Conservation (phyloP, 2,329 filamentous ascomycete genomes). For the Colletotrichum tropicicola region DNA sequence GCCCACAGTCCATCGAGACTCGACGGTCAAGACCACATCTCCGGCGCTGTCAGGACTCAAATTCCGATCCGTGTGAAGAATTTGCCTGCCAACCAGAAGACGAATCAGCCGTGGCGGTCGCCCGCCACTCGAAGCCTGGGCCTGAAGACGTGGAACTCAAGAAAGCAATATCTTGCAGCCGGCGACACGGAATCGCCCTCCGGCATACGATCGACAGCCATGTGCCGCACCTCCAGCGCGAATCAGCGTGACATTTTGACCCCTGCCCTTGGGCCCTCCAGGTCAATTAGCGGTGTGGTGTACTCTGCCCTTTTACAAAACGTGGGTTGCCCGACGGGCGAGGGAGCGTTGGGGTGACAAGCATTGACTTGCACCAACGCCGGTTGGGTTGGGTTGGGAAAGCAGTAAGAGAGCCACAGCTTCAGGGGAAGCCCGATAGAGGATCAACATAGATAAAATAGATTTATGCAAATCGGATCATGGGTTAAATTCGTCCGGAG, state of each 20-base stretch:
- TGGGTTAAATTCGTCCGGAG: not conserved
- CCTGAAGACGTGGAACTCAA: slow-evolving; percentile 10
- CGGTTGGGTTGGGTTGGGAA: not conserved
- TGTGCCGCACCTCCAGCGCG: slow-evolving; percentile 11
- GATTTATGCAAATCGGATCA: not conserved
- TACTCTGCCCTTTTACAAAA: not conserved
- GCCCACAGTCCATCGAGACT: not conserved
- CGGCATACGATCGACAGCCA: slow-evolving; percentile 22
- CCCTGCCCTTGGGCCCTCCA: not conserved
- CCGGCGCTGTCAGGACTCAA: not conserved
- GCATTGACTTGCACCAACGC: not conserved
- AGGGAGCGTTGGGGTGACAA: not conserved
- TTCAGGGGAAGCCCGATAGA: not conserved
- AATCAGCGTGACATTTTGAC: not conserved
- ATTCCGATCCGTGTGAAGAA: slow-evolving; percentile 17
- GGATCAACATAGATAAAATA: not conserved
- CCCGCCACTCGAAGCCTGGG: slow-evolving; percentile 1
- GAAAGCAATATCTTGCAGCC: slow-evolving; percentile 24
- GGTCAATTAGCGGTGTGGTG: slow-evolving; percentile 13
- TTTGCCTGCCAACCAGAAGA: not conserved
- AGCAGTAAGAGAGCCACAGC: not conserved
- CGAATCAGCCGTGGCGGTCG: not conserved
- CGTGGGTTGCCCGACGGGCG: not conserved
- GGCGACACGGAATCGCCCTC: slow-evolving; percentile 6
- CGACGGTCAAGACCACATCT: not conserved